Base-by-base conservation (phyloP, 2,329 filamentous ascomycete species). In the Helicocarpus griseus region DNA sequence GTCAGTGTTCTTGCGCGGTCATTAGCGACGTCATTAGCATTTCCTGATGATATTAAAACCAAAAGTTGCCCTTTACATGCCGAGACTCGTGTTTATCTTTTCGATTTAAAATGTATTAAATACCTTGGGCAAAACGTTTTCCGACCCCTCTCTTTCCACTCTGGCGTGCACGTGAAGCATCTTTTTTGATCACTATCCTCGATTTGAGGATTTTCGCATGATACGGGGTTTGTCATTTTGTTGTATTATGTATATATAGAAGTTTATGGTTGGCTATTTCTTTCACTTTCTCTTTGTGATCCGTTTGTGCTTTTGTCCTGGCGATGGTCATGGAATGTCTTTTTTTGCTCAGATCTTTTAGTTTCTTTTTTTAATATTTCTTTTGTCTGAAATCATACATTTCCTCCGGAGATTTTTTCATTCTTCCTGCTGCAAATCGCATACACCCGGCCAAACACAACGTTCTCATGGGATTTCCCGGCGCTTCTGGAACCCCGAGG, bases 211-310 rank as follows among this genome's bases (percentile, higher is more conserved):
- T 63, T 59, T 58, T 60, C 65, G 63, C 65, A 68, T 70, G 67
- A 63, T 63, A 61, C 63, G 66, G 62, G 67, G 61, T 65, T 65
- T 63, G 62, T 64, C n/a, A n/a, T 61, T 61, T 60, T 61, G 60
- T 62, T 62, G 57, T 58, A 59, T n/a, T n/a, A n/a, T 69, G 61
- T 72, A 71, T 62, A 71, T 71, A 72, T 70, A 72, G 63, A 67
- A 62, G 52, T 44, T 56, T 57, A 51, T 41, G 22, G 44, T 53
- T 54, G 29, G 41, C 43, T 31, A 45, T 51, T 48, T 33, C 28
- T 29, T 54, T 50, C 51, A 45, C 48, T 48, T 43, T 36, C 26
- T 40, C 28, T 49, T 8, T 41, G 49, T 8, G 8, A 5, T 28
- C 28, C 26, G 6, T 17, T 43, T 49, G 14, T 5, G 26, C 14